phyloP scores from a whole-genome alignment of 495 filamentous ascomycete genomes.

The Lasiosphaeria miniovina region DNA sequence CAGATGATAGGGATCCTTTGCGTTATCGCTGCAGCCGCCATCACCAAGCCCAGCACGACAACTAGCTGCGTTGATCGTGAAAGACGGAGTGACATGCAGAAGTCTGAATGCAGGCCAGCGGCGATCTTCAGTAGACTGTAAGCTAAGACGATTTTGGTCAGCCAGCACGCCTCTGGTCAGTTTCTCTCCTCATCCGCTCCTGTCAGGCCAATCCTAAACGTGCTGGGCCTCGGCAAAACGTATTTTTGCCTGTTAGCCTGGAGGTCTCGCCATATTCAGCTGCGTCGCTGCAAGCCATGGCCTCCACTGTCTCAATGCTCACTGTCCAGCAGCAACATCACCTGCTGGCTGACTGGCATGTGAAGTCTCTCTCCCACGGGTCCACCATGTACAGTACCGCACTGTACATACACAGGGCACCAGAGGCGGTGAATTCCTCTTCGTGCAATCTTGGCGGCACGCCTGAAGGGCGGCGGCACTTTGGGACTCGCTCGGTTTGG shows the following conservation, averaged over 20 bases:
- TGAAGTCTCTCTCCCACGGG: conserved; percentile 10
- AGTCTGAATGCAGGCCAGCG: too few species aligned
- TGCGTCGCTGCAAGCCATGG: background rate
- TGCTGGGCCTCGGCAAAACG: conserved; percentile 15
- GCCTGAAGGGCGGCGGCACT: background rate
- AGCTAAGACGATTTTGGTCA: too few species aligned
- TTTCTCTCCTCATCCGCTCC: conserved; percentile 1
- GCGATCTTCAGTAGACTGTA: too few species aligned
- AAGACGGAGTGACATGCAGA: background rate
- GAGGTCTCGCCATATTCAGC: background rate
- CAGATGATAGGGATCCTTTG: background rate
- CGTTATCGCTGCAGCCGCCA: conserved; percentile 1
- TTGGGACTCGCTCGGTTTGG: background rate
- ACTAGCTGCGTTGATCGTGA: background rate
- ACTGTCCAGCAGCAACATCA: too few species aligned
- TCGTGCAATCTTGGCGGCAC: conserved; percentile 6
- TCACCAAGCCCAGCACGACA: background rate
- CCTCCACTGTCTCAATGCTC: background rate
- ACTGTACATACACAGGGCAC: background rate
- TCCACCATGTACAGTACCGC: background rate
- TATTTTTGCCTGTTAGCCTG: background rate
- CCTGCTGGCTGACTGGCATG: conserved; percentile 17
- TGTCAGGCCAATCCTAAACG: conserved; percentile 8
- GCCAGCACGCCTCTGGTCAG: background rate
- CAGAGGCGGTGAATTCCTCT: conserved; percentile 16